These are phyloP conservation scores for Pseudogymnoascus sp. DNA, from an alignment of 2,329 filamentous ascomycete genomes.

Conservation along the genomic window DNA sequence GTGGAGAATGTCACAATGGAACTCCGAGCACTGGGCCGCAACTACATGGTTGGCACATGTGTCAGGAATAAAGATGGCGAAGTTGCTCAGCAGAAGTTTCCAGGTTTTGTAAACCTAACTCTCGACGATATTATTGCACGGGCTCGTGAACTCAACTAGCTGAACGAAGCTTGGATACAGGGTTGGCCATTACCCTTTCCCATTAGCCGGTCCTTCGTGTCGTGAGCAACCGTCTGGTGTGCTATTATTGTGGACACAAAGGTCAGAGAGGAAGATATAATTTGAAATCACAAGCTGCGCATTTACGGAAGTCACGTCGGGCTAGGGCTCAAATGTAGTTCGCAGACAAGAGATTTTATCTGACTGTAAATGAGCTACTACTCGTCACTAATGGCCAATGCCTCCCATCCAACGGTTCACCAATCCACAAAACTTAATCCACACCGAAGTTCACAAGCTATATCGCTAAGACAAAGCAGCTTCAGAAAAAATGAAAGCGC, in stretches of 20 bases:
- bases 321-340: not conserved
- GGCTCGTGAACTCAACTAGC: not conserved
- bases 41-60: slow-evolving; percentile 27
- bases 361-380: not conserved
- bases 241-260: not conserved
- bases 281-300: not conserved
- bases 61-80: slow-evolving; percentile 13
- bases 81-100: not conserved
- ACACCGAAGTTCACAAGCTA: not conserved
- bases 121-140: not conserved
- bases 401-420: not conserved
- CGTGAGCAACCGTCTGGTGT: not conserved
- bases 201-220: not conserved
- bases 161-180: not conserved
- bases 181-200: not conserved
- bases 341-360: not conserved
- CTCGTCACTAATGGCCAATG: not conserved
- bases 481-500: not conserved
- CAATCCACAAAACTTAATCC: not conserved
- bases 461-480: not conserved
- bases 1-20: slow-evolving; percentile 26
- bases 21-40: slow-evolving; percentile 22
- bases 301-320: not conserved
- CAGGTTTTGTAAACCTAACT: not conserved
- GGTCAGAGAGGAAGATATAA: not conserved